phyloP scores from a whole-genome alignment of 768 basidiomycete genomes.

The Infundibulicybe gibba region DNA sequence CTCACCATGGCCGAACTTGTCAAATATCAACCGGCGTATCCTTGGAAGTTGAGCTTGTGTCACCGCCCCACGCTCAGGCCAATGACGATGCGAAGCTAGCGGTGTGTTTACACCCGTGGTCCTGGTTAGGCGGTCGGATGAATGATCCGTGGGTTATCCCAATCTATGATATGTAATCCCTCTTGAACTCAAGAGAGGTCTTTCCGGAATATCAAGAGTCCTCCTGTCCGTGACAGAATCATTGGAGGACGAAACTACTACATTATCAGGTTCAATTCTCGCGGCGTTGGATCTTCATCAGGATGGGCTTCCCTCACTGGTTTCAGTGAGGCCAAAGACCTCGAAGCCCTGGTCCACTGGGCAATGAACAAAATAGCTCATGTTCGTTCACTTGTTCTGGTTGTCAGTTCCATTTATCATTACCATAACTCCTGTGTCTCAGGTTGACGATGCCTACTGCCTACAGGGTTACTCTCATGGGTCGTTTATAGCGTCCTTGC shows the following conservation, averaged over 20 bases:
- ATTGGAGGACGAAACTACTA: slow-evolving; percentile 47
- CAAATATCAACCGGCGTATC: slow-evolving; percentile 17
- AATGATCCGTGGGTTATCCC: slow-evolving; percentile 61
- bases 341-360: slow-evolving; percentile 59
- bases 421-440: not conserved
- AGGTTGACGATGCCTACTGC: slow-evolving; percentile 5
- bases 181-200: not conserved
- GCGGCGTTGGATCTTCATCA: slow-evolving; percentile 72
- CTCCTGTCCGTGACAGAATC: slow-evolving; percentile 34
- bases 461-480: slow-evolving; percentile 83
- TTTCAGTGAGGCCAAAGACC: slow-evolving; percentile 62
- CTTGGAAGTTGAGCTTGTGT: slow-evolving; percentile 34
- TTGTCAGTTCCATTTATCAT: slow-evolving; percentile 41
- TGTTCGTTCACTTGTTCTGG: slow-evolving; percentile 49
- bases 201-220: slow-evolving; percentile 30
- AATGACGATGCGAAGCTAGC: slow-evolving; percentile 41
- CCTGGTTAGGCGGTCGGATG: slow-evolving; percentile 78
- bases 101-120: slow-evolving; percentile 82
- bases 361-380: slow-evolving; percentile 38
- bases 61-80: slow-evolving; percentile 17
- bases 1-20: slow-evolving; percentile 8
- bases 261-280: slow-evolving; percentile 71
- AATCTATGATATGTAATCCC: slow-evolving; percentile 1
- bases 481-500: slow-evolving; percentile 65
- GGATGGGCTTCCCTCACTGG: slow-evolving; percentile 77